Evolutionary conservation across 2,329 filamentous ascomycete species (phyloP), one percentile per base, ranked within the genome.

Genomic region (Xylaria sp.): DNA sequence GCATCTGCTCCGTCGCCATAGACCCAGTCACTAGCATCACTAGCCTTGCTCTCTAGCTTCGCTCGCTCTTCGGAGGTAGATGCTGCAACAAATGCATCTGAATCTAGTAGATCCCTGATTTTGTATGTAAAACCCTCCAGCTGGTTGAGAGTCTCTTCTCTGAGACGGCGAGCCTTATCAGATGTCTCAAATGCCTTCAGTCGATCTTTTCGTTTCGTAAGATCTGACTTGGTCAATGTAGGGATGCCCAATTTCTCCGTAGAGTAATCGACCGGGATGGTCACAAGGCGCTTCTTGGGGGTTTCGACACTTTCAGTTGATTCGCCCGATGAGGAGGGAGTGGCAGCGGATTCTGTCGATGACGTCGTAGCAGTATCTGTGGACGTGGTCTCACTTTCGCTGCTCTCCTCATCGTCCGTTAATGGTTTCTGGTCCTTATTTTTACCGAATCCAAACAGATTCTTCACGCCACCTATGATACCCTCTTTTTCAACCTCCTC

Each of bases 101-200:
- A 91, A 50, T 93, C 91, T 1, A 98, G 85, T 53, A 97, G 86
- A 79, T 98, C 94, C 29, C 94, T 91, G 32, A 92, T 88, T 76
- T 90, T 91, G 85, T 99, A 99, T 16, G 95, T 97, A 80, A 92
- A 98, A 13, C 88, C 91, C 81, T 99, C 96, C n/a, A 99, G 88
- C 72, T 92, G 91, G 81, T 98, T 99, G 66, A 98, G 84, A 0
- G 93, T 89, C 79, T 98, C 95, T 78, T 98, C 94, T 37, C 94
- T 90, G 66, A 90, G 84, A 42, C 90, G 82, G 60, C 94, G 92
- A 32, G 91, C 89, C 73, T 87, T 88, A 81, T 99, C 96, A 2
- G 95, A 97, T 29, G 88, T 85, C 73, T 97, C 93, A 75, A 99
- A 98, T 4, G 93, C 91, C 75, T 90, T 87, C 51, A 99, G 87